phyloP scores from a whole-genome alignment of 2,329 filamentous ascomycete species.

The Sporothrix brasiliensis region DNA sequence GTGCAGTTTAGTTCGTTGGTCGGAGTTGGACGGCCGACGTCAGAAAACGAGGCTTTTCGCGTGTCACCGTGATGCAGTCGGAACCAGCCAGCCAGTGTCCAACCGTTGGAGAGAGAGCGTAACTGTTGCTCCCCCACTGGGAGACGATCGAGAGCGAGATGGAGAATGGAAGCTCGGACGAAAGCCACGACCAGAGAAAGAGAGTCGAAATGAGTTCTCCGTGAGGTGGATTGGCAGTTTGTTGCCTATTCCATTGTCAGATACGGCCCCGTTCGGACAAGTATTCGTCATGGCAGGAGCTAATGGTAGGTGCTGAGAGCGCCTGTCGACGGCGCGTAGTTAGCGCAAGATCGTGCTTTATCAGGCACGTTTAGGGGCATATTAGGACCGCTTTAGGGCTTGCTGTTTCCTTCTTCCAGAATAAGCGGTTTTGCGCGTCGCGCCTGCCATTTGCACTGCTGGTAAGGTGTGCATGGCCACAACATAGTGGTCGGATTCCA shows the following conservation, averaged over 20 bases:
- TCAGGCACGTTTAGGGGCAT: neutral
- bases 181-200: neutral
- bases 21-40: neutral
- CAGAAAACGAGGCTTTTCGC: constrained; percentile 22
- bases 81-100: constrained; percentile 13
- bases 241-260: constrained; percentile 16
- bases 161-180: neutral
- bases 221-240: constrained; percentile 17
- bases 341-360: neutral
- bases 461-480: neutral
- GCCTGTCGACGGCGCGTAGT: neutral
- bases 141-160: neutral
- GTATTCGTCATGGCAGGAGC: constrained; percentile 19
- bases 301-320: constrained; percentile 3
- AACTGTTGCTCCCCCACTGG: neutral
- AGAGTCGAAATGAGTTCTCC: neutral
- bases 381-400: constrained; percentile 4
- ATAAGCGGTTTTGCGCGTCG: constrained; percentile 16
- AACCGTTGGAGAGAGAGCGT: neutral
- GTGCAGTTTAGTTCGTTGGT: neutral
- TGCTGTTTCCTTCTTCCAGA: neutral
- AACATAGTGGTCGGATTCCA: constrained; percentile 10
- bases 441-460: constrained; percentile 18
- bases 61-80: constrained; percentile 16
- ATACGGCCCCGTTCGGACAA: constrained; percentile 4